These are phyloP conservation scores for Emergomyces orientalis DNA, from an alignment of 2,329 filamentous ascomycete species.

Conservation along the genomic window DNA sequence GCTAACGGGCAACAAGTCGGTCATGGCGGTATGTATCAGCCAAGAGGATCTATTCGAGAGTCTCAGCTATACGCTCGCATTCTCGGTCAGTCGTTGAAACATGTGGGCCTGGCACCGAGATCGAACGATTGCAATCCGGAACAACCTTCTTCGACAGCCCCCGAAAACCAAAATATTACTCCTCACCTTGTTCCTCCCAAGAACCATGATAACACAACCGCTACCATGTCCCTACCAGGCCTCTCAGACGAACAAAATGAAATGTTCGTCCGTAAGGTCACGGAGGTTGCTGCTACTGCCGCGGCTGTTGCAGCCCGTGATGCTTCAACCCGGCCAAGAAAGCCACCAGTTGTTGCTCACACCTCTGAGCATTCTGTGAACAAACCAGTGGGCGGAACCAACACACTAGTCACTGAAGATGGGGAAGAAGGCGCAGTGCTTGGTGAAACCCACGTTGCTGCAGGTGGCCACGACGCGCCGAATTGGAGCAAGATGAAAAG, in stretches of 20 bases:
- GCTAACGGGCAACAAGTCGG: slow-evolving; percentile 24
- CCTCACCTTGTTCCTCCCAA: slow-evolving; percentile 73
- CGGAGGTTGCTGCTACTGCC: slow-evolving; percentile 87
- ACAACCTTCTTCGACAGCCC: slow-evolving; percentile 61
- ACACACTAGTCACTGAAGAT: slow-evolving; percentile 42
- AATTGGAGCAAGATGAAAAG: slow-evolving; percentile 95
- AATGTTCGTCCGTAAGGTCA: slow-evolving; percentile 72
- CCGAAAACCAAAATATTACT: slow-evolving; percentile 47
- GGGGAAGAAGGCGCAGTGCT: slow-evolving; percentile 24
- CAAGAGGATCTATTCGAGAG: slow-evolving; percentile 65
- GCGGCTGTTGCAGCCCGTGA: slow-evolving; percentile 80
- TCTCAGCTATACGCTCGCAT: slow-evolving; percentile 89
- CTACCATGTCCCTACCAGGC: slow-evolving; percentile 42
- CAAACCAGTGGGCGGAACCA: slow-evolving; percentile 30
- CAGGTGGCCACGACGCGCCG: slow-evolving; percentile 87
- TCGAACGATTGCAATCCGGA: slow-evolving; percentile 26
- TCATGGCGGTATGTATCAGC: slow-evolving; percentile 37
- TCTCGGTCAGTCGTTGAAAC: slow-evolving; percentile 77
- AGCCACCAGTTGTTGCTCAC: slow-evolving; percentile 36
- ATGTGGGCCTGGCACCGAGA: slow-evolving; percentile 55
- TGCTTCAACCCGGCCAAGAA: slow-evolving; percentile 47
- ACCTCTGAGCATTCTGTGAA: slow-evolving; percentile 24
- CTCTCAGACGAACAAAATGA: slow-evolving; percentile 76
- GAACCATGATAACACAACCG: slow-evolving; percentile 35
- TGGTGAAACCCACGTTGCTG: slow-evolving; percentile 34